Percentiles rank a stretch among this genome's conserved stretches.
Conservation (phyloP, 148 eudicot genomes). For the Polygonum maritimum region DNA sequence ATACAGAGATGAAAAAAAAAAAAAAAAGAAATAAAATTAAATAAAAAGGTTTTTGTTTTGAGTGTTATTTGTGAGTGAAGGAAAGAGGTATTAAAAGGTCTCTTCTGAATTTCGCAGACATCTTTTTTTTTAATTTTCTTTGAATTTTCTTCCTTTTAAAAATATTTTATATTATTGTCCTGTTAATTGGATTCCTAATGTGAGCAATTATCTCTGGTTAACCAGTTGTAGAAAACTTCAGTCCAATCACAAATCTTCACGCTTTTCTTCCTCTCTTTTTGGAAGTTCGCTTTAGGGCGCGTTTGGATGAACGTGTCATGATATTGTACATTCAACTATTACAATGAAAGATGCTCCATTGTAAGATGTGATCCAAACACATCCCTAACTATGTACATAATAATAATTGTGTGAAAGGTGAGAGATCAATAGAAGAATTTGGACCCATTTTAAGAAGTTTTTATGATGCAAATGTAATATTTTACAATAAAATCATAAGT, state of each 20-base stretch:
- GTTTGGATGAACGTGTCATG: background rate
- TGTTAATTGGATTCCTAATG: background rate
- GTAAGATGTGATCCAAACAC: no score
- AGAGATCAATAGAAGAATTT: background rate
- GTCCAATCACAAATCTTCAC: no score
- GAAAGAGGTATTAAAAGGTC: background rate
- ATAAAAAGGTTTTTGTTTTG: background rate
- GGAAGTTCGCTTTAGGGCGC: background rate
- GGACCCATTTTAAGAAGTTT: background rate
- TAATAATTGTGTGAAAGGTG: background rate
- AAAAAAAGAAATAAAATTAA: background rate
- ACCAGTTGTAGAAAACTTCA: no score
- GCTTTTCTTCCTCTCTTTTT: background rate
- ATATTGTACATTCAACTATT: no score
- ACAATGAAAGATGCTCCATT: no score
- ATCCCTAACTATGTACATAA: background rate
- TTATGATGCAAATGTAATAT: no score
- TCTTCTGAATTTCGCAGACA: background rate
- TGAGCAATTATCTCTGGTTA: background rate
- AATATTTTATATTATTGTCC: background rate
- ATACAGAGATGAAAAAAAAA: background rate
- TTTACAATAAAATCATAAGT: no score
- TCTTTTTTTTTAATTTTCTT: background rate
- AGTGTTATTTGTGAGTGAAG: background rate
- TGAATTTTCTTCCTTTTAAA: background rate